Evolutionary conservation across 2,329 filamentous ascomycete genomes (phyloP).

Genomic region (Ophiostoma novo-ulmi): DNA sequence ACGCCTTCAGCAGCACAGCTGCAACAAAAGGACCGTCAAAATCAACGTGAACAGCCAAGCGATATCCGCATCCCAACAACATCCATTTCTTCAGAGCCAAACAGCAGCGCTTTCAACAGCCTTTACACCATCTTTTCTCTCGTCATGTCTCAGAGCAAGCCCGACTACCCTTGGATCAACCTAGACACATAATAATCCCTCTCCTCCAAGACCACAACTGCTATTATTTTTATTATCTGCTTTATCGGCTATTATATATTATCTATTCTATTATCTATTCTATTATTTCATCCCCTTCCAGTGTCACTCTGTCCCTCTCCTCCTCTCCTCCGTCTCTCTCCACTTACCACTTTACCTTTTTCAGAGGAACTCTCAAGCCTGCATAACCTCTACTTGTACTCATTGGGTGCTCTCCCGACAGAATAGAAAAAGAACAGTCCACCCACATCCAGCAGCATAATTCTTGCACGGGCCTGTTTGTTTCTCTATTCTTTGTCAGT

Average conservation of each 20-base stretch:
- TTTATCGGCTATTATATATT: not conserved
- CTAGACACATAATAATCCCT: constrained; percentile 6
- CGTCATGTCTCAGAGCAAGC: not conserved
- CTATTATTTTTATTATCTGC: not conserved
- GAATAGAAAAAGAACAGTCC: constrained; percentile 11
- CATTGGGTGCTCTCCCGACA: constrained; percentile 3
- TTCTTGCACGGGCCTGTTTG: constrained; percentile 6
- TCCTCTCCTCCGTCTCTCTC: not conserved
- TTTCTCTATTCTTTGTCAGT: constrained; percentile 2
- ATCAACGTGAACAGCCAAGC: not conserved
- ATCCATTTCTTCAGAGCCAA: not conserved
- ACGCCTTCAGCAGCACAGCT: not conserved
- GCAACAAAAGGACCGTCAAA: not conserved
- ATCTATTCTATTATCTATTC: not conserved
- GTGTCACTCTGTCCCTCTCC: not conserved
- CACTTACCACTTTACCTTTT: not conserved
- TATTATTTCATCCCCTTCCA: not conserved
- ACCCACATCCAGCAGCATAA: constrained; percentile 6
- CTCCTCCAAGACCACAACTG: not conserved
- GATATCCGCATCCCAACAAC: not conserved
- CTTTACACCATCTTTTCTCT: not conserved
- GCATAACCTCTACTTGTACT: not conserved
- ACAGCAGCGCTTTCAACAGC: not conserved
- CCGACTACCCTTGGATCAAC: not conserved
- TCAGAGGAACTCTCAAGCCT: not conserved